A percentile compares a stretch with the other conserved stretches of the same genome.
Evolutionary conservation across 192 early-diverging fungal genomes (phyloP).

Genomic region (Backusella tuberculispora): DNA sequence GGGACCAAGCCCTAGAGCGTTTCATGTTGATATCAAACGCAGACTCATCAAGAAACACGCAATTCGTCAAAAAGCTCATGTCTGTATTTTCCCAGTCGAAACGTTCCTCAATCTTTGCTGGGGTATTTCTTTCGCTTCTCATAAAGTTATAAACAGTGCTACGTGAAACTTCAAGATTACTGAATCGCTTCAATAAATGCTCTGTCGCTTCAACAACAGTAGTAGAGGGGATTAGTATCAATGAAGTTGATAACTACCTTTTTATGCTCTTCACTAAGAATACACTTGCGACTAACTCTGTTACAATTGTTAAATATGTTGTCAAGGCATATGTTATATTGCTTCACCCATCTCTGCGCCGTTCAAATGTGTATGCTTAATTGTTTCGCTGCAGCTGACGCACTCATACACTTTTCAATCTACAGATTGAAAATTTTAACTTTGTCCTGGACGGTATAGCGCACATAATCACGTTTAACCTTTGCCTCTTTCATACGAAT

Average conservation of each 20-base stretch:
- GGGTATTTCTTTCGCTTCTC: constrained; percentile 25
- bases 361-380: constrained; percentile 17
- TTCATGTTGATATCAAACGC: constrained; percentile 17
- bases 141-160: constrained; percentile 24
- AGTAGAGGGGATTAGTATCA: constrained; percentile 8
- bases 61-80: neutral
- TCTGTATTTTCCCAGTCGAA: constrained; percentile 14
- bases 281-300: constrained; percentile 3
- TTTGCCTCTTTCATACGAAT: neutral
- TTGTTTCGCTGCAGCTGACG: constrained; percentile 13
- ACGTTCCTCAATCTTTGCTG: constrained; percentile 23
- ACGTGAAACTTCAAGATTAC: constrained; percentile 19
- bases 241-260: neutral
- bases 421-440: constrained; percentile 10
- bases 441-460: constrained; percentile 12
- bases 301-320: constrained; percentile 5
- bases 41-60: constrained; percentile 17
- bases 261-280: neutral
- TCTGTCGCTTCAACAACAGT: constrained; percentile 23
- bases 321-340: neutral
- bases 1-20: constrained; percentile 1
- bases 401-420: constrained; percentile 19
- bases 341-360: constrained; percentile 17
- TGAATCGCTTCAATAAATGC: constrained; percentile 17
- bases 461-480: neutral